phyloP scores from a whole-genome alignment of 2,329 filamentous ascomycete species.

The Neofusicoccum ribis region DNA sequence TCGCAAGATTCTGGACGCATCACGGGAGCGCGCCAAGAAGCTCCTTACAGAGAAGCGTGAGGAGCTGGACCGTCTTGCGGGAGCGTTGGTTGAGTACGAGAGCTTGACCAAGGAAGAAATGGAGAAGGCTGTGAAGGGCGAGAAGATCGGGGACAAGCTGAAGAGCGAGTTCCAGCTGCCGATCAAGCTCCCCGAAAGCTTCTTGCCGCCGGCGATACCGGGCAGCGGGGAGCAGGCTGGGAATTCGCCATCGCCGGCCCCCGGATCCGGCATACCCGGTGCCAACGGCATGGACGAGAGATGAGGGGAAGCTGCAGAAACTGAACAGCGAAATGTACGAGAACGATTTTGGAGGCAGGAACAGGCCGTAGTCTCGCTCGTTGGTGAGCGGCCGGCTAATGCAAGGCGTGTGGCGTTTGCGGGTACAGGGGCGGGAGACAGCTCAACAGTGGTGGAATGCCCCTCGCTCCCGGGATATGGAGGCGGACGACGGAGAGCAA shows the following conservation, averaged over 20 bases:
- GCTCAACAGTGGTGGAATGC: neutral
- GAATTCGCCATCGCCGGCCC: constrained; percentile 5
- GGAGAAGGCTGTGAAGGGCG: constrained; percentile 82
- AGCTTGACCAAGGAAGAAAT: constrained; percentile 88
- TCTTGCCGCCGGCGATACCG: constrained; percentile 23
- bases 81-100: constrained; percentile 91
- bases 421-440: neutral
- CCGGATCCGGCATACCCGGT: constrained; percentile 11
- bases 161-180: constrained; percentile 49
- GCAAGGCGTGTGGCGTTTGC: constrained; percentile 12
- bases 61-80: constrained; percentile 83
- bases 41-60: constrained; percentile 74
- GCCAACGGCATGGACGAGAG: constrained; percentile 15
- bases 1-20: constrained; percentile 78
- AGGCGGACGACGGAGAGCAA: neutral
- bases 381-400: neutral
- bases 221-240: constrained; percentile 14
- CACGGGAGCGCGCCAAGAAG: constrained; percentile 69
- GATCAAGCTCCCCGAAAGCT: constrained; percentile 66
- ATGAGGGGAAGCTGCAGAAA: constrained; percentile 12
- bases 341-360: neutral
- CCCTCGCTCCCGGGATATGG: neutral
- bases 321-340: neutral
- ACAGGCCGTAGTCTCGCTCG: neutral
- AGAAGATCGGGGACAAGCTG: constrained; percentile 72